Evolutionary conservation across 2,329 filamentous ascomycete genomes (phyloP), one percentile per base, ranked within the genome.

Genomic region (Aureobasidium sp.): DNA sequence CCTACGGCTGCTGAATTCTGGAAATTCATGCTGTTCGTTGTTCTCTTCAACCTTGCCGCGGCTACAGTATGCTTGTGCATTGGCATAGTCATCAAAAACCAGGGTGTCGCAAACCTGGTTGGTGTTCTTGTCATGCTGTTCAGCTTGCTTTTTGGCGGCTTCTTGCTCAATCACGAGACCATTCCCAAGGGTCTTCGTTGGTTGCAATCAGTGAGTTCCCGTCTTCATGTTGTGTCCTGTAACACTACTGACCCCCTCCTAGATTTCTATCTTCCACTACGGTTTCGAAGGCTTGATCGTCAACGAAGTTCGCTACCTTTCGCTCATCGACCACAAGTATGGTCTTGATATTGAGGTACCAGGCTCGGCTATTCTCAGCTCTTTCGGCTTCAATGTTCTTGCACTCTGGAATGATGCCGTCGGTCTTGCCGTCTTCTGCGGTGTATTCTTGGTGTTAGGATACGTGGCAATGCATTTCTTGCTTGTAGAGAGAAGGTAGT

Each of bases 91-190:
- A 96, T 95, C 81, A 90, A 89, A 69, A 94, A 99, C 69, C 85
- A 84, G 36, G 89, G 91, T 41, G 91, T 99, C 2, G 94, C 94
- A 55, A 97, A 95, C 74, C 75, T 99, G 65, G 89, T 99, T 63
- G 94, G 93, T 59, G 95, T 92, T 68, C 77, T 99, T 68, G 91
- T 97, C 55, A 99, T 99, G 94, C 81, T 99, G 9, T 99, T 99
- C 80, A 96, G 90, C 72, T 78, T 99, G 64, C 82, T 99, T 10
- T 97, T 99, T 74, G 93, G 92, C 0, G 94, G 94, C 62, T 85
- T 99, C 63, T 81, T 99, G 62, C 84, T 99, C 64, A 99, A 99
- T 74, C 91, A 96, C 72, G 87, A 97, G 73, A 91, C 90, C 34
- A 97, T 97, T 59, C 94, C 94, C 1, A 81, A 84, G 54, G 85